phyloP scores from a whole-genome alignment of 1,284 basidiomycete species.

The Tilletiaria anomala region DNA sequence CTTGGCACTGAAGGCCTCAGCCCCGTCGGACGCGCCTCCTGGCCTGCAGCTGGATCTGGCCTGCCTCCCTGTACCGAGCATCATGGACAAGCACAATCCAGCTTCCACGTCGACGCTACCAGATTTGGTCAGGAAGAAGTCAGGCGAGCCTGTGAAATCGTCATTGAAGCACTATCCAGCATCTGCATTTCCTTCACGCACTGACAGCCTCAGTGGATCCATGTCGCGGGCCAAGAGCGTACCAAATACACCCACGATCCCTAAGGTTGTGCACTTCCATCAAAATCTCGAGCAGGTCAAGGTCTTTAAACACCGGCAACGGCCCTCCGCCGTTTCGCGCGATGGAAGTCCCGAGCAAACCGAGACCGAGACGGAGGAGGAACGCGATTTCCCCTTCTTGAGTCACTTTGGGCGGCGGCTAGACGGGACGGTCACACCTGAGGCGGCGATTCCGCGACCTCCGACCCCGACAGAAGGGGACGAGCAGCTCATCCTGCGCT shows the following conservation, averaged over 20 bases:
- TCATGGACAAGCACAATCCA: conserved; percentile 5
- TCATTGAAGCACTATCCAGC: conserved; percentile 59
- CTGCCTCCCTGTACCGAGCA: conserved; percentile 21
- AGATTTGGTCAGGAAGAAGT: conserved; percentile 64
- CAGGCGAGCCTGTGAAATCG: conserved; percentile 77
- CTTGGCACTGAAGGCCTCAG: conserved; percentile 17
- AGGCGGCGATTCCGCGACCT: conserved; percentile 2
- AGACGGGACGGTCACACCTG: neutral
- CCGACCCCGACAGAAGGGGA: conserved; percentile 8
- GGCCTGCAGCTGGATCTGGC: conserved; percentile 27
- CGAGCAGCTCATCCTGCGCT: conserved; percentile 41
- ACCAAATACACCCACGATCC: conserved; percentile 49
- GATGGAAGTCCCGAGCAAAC: conserved; percentile 77
- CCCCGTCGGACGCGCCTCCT: conserved; percentile 16
- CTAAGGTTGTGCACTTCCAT: conserved; percentile 85
- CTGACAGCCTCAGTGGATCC: neutral
- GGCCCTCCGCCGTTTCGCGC: conserved; percentile 77
- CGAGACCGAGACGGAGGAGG: conserved; percentile 58
- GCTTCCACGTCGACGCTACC: conserved; percentile 10
- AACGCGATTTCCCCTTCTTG: conserved; percentile 36
- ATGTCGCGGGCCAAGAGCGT: conserved; percentile 18
- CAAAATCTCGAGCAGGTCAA: conserved; percentile 72
- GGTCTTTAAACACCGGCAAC: conserved; percentile 81
- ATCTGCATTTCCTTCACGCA: conserved; percentile 38
- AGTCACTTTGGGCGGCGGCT: conserved; percentile 8